Evolutionary conservation across 192 early-diverging fungal genomes (phyloP).

Genomic region (Podila epicladia): DNA sequence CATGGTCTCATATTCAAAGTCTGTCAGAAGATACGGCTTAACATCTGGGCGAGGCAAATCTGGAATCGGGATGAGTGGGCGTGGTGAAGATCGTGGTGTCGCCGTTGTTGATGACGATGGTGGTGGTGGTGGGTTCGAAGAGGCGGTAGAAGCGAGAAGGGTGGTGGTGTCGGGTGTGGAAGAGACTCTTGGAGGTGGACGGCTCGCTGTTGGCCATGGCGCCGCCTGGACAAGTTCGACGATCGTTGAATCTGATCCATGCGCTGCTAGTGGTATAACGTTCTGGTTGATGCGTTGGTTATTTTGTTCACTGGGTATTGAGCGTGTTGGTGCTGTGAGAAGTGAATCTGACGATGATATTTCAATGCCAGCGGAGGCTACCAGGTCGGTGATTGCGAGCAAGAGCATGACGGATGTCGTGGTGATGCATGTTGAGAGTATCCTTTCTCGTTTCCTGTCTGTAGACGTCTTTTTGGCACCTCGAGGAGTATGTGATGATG

Average conservation of each 20-base stretch:
- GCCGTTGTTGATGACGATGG: too few relatives aligned
- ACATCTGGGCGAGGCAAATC: not conserved
- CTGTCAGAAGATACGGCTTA: conserved; percentile 25
- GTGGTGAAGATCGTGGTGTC: not conserved
- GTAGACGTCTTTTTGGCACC: conserved; percentile 57
- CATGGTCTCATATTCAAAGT: conserved; percentile 32
- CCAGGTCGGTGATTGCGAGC: not conserved
- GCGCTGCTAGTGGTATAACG: too few relatives aligned
- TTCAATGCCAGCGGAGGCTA: not conserved
- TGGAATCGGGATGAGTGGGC: not conserved
- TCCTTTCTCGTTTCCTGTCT: not conserved
- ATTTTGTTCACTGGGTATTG: not conserved
- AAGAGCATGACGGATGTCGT: not conserved
- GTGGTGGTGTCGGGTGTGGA: too few relatives aligned
- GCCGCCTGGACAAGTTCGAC: too few relatives aligned
- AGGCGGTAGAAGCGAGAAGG: too few relatives aligned
- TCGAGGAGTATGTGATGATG: conserved; percentile 29
- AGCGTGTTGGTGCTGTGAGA: not conserved
- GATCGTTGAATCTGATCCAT: too few relatives aligned
- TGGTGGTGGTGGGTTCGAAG: too few relatives aligned
- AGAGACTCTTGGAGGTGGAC: too few relatives aligned
- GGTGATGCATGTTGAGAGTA: not conserved
- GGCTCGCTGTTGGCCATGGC: too few relatives aligned
- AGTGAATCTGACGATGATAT: not conserved
- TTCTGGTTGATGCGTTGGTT: not conserved